These are phyloP conservation scores for Cyclotella atomus DNA, from an alignment of 108 stramenopile genomes.

Conservation along the genomic window DNA sequence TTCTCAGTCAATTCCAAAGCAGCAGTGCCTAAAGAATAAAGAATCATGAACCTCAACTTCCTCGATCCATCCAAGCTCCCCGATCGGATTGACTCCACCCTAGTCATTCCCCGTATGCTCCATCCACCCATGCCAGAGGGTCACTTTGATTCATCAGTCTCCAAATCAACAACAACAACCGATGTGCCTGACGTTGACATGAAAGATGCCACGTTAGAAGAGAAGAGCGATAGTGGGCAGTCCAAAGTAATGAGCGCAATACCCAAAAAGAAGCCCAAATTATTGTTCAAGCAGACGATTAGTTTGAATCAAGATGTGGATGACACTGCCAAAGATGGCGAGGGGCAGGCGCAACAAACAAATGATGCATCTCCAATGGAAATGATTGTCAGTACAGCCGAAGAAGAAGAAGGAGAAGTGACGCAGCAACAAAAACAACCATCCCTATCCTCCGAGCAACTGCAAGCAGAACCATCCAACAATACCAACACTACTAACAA, in stretches of 20 bases:
- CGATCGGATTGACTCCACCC: conserved; percentile 84
- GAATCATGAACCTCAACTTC: conserved; percentile 77
- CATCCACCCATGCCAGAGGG: conserved; percentile 47
- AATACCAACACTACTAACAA: background rate
- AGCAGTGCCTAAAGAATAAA: no score
- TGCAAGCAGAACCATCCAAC: no score
- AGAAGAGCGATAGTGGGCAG: background rate
- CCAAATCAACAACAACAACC: background rate
- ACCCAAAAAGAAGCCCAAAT: background rate
- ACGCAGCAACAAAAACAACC: no score
- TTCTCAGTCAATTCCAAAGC: no score
- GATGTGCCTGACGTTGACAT: no score
- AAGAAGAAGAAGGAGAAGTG: background rate
- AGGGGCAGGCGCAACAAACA: background rate
- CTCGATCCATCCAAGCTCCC: conserved; percentile 78
- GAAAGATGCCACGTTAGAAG: conserved; percentile 1
- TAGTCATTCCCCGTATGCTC: conserved; percentile 54
- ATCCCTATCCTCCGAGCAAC: no score
- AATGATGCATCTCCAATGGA: no score
- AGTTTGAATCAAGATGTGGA: no score
- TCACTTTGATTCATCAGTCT: background rate
- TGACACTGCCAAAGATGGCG: no score
- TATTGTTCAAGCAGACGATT: background rate
- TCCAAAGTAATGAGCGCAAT: no score
- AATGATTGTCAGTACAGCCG: background rate